Base-by-base conservation (phyloP, 768 basidiomycete genomes). In the Leccinum variicolor region DNA sequence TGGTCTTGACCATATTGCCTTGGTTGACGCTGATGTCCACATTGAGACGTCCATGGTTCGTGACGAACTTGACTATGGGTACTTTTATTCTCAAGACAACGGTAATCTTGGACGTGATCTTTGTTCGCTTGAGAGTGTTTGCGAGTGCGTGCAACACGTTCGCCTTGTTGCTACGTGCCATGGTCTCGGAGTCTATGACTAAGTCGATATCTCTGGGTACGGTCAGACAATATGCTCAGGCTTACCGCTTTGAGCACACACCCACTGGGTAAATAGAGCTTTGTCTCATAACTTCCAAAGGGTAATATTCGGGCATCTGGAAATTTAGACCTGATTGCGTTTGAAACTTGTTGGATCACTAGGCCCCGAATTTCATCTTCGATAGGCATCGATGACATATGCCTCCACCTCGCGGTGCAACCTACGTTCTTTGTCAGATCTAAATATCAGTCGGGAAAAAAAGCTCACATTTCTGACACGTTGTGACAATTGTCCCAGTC, bases 11-110 rank as follows among this genome's bases (percentile, higher is more conserved):
- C n/a, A n/a, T n/a, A n/a, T n/a, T n/a, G n/a, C n/a, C n/a, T n/a
- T n/a, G n/a, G n/a, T n/a, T n/a, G n/a, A n/a, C n/a, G n/a, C n/a
- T n/a, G n/a, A n/a, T n/a, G n/a, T n/a, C n/a, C n/a, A n/a, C n/a
- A n/a, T n/a, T n/a, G n/a, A n/a, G n/a, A n/a, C n/a, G n/a, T n/a
- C n/a, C n/a, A n/a, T n/a, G 82, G 8, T 77, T 81, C 2, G 95
- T 93, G 54, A 90, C 76, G 69, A 98, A 97, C 75, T 99, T 99
- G 73, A 99, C 82, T 71, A 99, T 98, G 29, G 97, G 97, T 6
- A 98, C 95, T 74, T 87, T 91, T 53, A 97, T 95, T 77, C 87
- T 93, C 33, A 88, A 86, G 62, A 99, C 94, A 71, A 98, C 86
- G 28, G 88, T 87, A 39, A 98, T 89, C 46, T 85, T 83, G 52